Conservation (phyloP, 768 basidiomycete species). For the Russula earlei region DNA sequence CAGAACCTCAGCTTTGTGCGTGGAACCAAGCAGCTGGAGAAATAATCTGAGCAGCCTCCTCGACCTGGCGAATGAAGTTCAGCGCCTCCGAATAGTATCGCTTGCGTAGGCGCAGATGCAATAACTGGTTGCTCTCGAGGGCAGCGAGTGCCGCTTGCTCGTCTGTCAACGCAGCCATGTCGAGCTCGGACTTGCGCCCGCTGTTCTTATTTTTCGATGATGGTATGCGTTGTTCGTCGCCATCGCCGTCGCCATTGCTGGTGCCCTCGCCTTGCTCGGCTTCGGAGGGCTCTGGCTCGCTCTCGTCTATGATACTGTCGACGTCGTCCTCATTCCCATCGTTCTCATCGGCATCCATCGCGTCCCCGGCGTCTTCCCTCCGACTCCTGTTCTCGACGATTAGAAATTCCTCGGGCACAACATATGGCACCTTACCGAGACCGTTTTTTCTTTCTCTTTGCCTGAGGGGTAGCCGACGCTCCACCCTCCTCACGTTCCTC, state of each 20-base stretch:
- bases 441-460: constrained; percentile 24
- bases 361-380: constrained; percentile 28
- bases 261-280: constrained; percentile 23
- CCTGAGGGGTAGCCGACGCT: constrained; percentile 18
- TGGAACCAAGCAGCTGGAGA: constrained; percentile 78
- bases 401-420: background rate
- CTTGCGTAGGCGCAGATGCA: constrained; percentile 62
- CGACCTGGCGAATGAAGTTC: constrained; percentile 65
- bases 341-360: constrained; percentile 50
- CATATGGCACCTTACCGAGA: constrained; percentile 23
- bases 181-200: constrained; percentile 59
- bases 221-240: background rate
- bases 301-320: constrained; percentile 29
- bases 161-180: constrained; percentile 57
- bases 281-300: constrained; percentile 26
- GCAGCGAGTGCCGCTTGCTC: constrained; percentile 66
- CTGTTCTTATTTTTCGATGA: constrained; percentile 32
- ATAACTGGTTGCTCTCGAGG: constrained; percentile 55
- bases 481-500: constrained; percentile 21
- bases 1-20: constrained; percentile 71
- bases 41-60: constrained; percentile 60
- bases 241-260: constrained; percentile 15
- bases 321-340: constrained; percentile 33
- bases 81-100: constrained; percentile 84
- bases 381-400: background rate